Evolutionary conservation across 2,329 filamentous ascomycete genomes (phyloP).

Genomic region (Phyllosticta citriasiana): DNA sequence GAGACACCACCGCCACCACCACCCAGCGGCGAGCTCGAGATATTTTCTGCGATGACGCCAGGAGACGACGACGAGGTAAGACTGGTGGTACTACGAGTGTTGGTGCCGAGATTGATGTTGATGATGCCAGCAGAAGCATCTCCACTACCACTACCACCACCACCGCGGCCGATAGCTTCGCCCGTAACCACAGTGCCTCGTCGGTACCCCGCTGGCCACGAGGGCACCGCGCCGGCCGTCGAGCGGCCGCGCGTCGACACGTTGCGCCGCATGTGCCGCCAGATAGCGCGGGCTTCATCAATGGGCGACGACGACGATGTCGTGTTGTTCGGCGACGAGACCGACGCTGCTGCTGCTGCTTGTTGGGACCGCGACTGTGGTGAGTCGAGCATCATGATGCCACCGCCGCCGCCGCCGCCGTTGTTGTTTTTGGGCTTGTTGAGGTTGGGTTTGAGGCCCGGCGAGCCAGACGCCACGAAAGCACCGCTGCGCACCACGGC

Average conservation of each 20-base stretch:
- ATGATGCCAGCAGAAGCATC: not conserved
- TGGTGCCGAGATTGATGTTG: not conserved
- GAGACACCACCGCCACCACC: too few species aligned
- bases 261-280: slow-evolving; percentile 10
- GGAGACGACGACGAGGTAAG: not conserved
- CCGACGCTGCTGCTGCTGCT: too few species aligned
- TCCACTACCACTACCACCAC: not conserved
- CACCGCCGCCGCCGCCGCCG: too few species aligned
- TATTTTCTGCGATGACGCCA: too few species aligned
- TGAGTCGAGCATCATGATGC: not conserved
- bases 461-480: not conserved
- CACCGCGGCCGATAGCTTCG: not conserved
- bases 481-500: not conserved
- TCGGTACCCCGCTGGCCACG: slow-evolving; percentile 7
- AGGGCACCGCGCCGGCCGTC: slow-evolving; percentile 1
- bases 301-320: slow-evolving; percentile 6
- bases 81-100: not conserved
- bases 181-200: not conserved
- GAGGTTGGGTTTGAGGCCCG: not conserved
- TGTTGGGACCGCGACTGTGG: not conserved
- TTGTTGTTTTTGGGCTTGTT: not conserved
- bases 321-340: not conserved
- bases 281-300: slow-evolving; percentile 9
- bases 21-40: too few species aligned
- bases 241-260: slow-evolving; percentile 6